Percentiles rank a stretch among this genome's conserved stretches.
phyloP scores from a whole-genome alignment of 305 asterid genomes.

The Caryopteris hybrid region DNA sequence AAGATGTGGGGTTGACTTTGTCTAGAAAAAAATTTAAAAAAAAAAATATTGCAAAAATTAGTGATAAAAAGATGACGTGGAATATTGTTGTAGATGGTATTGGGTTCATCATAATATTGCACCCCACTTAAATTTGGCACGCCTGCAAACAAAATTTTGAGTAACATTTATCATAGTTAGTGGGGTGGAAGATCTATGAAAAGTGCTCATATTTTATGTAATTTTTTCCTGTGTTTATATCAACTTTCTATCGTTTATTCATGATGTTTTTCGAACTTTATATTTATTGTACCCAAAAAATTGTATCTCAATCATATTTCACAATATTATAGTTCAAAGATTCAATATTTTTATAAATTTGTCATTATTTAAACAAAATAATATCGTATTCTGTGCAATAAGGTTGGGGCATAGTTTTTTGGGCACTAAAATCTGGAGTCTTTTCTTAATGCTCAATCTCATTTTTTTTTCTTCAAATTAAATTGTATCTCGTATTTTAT shows the following conservation, averaged over 20 bases:
- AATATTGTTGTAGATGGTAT: constrained; percentile 32
- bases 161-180: constrained; percentile 22
- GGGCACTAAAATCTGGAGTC: no score
- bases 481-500: background rate
- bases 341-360: no score
- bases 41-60: background rate
- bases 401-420: no score
- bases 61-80: constrained; percentile 15
- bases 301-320: no score
- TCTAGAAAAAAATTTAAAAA: constrained; percentile 5
- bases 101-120: constrained; percentile 75
- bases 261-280: background rate
- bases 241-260: constrained; percentile 33
- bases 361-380: no score
- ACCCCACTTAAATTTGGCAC: constrained; percentile 81
- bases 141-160: constrained; percentile 56
- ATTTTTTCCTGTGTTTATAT: constrained; percentile 25
- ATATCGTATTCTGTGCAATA: no score
- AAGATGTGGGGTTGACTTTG: constrained; percentile 63
- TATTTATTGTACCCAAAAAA: no score
- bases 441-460: no score
- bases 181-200: constrained; percentile 35
- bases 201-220: constrained; percentile 27
- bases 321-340: no score
- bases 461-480: background rate